A percentile compares a stretch with the other conserved stretches of the same genome.
phyloP scores from a whole-genome alignment of 148 eudicot genomes.

The Cornus florida region DNA sequence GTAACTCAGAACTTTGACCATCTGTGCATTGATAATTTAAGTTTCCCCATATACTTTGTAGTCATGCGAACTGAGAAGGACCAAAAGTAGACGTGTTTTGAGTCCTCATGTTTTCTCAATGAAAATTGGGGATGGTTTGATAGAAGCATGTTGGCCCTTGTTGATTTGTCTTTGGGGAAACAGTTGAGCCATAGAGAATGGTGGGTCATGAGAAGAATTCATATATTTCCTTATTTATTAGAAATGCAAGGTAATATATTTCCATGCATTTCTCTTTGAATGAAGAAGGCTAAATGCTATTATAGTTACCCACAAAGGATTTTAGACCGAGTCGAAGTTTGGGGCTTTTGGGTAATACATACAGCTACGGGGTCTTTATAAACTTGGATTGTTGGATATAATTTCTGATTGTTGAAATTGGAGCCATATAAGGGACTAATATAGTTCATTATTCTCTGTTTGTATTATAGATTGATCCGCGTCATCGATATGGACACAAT shows the following conservation, averaged over 20 bases:
- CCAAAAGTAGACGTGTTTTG: neutral
- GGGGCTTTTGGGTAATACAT: too few species aligned
- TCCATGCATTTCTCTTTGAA: neutral
- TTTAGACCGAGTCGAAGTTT: too few species aligned
- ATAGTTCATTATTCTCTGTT: neutral
- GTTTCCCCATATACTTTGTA: neutral
- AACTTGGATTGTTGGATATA: too few species aligned
- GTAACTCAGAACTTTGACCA: too few species aligned
- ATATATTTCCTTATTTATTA: too few species aligned
- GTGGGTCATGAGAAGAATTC: neutral
- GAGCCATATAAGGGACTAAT: neutral
- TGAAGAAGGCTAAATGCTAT: too few species aligned
- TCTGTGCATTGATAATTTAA: too few species aligned
- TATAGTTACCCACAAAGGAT: too few species aligned
- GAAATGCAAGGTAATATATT: neutral
- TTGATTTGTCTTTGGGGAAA: neutral
- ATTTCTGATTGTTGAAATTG: neutral
- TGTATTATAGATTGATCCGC: slow-evolving; percentile 30
- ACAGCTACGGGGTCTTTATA: too few species aligned
- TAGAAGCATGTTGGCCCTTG: neutral
- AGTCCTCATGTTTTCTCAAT: neutral
- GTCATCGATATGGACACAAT: slow-evolving; percentile 36
- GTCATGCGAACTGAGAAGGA: too few species aligned
- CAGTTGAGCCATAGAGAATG: neutral
- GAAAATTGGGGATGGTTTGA: neutral